Evolutionary conservation across 148 eudicot species (phyloP), one percentile per base, ranked within the genome.

Genomic region (Polygonum maritimum): DNA sequence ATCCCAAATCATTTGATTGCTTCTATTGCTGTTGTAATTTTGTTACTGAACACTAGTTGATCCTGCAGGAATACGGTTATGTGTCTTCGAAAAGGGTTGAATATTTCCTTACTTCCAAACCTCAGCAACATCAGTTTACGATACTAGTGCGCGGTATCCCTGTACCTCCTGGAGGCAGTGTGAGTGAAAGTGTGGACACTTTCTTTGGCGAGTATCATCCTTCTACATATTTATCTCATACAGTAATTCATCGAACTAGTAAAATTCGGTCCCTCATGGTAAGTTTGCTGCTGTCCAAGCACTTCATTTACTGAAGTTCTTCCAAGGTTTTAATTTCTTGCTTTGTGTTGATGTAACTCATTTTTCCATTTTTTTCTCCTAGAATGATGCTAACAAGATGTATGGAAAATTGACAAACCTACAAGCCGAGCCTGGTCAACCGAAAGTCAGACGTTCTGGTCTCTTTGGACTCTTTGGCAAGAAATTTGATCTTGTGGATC

Each of bases 61-160:
- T 48, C 71, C 67, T 79, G 79, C 86, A 85, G 88, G 88, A 85
- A 75, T 85, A 83, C 81, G 79, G 79, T 49, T 85, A 83, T 74
- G 75, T 85, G n/a, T 78, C 82, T 71, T 67, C 75, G 1, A 85
- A 81, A 81, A 83, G 88, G 86, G 48, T 73, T 79, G 82, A 75
- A 75, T 85, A 80, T 45, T 85, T 85, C 74, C 74, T 73, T 75
- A 74, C 88, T 63, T 83, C 86, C 47, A 81, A 79, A 71, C 88
- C 88, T 74, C 84, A 75, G 74, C 85, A 82, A 19, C 84, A 83
- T 79, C 88, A 85, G 49, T 85, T 83, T 75, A 81, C 88, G 71
- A 35, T 85, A 65, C 79, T 85, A 76, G 86, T 83, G 48, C 86
- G 86, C 47, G 84, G 88, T 45, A 81, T 85, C 35, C 88, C 88